These are phyloP conservation scores for Wickerhamiella hasegawae DNA, from an alignment of 805 yeast genomes.

Conservation along the genomic window DNA sequence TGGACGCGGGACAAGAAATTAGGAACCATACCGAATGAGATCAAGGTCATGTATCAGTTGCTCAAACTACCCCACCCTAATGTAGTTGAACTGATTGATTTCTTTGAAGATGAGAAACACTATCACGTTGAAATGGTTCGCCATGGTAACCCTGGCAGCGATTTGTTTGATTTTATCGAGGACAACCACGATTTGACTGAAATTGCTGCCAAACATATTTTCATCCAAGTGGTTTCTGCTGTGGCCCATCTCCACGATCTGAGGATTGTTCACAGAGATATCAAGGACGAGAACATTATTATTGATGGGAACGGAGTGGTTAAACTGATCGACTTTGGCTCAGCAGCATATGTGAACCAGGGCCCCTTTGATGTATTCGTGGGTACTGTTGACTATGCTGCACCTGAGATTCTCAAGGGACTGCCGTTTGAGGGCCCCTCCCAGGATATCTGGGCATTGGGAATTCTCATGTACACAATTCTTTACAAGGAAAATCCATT, in stretches of 20 bases:
- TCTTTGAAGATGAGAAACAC: conserved; percentile 79
- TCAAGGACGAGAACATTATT: conserved; percentile 87
- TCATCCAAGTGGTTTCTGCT: conserved; percentile 65
- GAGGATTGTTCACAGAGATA: conserved; percentile 87
- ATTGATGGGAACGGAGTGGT: conserved; percentile 62
- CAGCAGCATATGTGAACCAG: conserved; percentile 76
- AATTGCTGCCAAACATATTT: conserved; percentile 58
- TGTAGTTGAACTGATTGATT: conserved; percentile 71
- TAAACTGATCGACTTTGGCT: conserved; percentile 86
- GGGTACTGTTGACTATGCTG: conserved; percentile 94
- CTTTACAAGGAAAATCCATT: conserved; percentile 91
- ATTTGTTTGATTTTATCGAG: conserved; percentile 83
- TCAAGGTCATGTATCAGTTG: conserved; percentile 77
- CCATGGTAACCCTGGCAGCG: conserved; percentile 83
- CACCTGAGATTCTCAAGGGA: conserved; percentile 89
- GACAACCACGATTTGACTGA: conserved; percentile 69
- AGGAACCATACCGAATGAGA: conserved; percentile 94
- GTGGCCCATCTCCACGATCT: conserved; percentile 61
- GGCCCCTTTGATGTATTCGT: conserved; percentile 97
- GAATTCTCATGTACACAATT: conserved; percentile 76
- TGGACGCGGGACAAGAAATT: conserved; percentile 88
- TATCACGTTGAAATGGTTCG: conserved; percentile 86
- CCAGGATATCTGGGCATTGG: conserved; percentile 96
- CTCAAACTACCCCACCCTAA: conserved; percentile 63
- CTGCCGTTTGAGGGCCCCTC: conserved; percentile 82